Evolutionary conservation across 805 yeast species (phyloP), one percentile per base, ranked within the genome.

Genomic region (Dipodascopsis tothii): DNA sequence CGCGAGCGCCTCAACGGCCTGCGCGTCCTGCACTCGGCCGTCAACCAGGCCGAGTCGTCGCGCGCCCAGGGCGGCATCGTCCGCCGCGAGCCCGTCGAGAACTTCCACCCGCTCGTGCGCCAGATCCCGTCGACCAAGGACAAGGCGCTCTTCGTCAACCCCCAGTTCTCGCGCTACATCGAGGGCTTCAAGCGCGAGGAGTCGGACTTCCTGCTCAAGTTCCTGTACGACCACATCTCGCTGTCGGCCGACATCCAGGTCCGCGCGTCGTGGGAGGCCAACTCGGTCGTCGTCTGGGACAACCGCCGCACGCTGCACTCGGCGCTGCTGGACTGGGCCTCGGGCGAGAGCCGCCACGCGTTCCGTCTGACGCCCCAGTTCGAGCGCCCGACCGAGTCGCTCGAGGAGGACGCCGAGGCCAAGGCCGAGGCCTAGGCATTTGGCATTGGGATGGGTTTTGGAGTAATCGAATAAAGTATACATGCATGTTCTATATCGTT

Each of bases 351-450:
- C 19, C 74, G 92, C 62, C 90, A 82, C 55, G 83, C 83, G 14
- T 78, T 77, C 66, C 72, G 90, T 64, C 69, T 81, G 46, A 82
- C 88, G 21, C 84, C 88, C 3, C 76, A 78, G 59, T 90, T 80
- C 17, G 90, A 83, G 59, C 69, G 81, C 59, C 87, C 87, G 2
- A 46, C 50, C 17, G 45, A 43, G 32, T 5, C 21, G 19, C 19
- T 25, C 14, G 9, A 9, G 11, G 30, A 25, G 30, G 14, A 25
- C 11, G 14, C 9, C 14, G 30, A 25, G 30, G 30, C 9, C 11
- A 25, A 25, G 30, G n/a, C n/a, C n/a, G n/a, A n/a, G n/a, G n/a
- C n/a, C n/a, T n/a, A n/a, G n/a, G n/a, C n/a, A n/a, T n/a, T n/a
- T n/a, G n/a, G n/a, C n/a, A n/a, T n/a, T n/a, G n/a, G n/a, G n/a